Base-by-base conservation (phyloP, 768 basidiomycete genomes). In the Kwoniella dejecticola region DNA sequence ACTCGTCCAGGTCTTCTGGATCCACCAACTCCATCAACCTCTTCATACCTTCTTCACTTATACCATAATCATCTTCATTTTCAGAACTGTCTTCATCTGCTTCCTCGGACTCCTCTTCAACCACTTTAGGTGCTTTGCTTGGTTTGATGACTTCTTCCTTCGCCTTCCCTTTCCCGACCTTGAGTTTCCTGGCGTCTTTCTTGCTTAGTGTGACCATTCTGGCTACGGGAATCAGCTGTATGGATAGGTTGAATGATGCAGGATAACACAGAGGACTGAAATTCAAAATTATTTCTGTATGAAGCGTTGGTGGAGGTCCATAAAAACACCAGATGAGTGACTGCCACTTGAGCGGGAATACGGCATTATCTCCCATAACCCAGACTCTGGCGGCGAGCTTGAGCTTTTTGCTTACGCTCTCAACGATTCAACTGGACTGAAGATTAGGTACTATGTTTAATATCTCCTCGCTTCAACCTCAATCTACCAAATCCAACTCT, bases 1-100 rank as follows among this genome's bases (percentile, higher is more conserved):
- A 84, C 23, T 88, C 87, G 69, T 88, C 84, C 60, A 88, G 73
- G 62, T 88, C 85, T 21, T 87, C 87, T 58, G 68, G 67, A 19
- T 67, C 61, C 40, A 75, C 72, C 47, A 77, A 62, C 72, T 40
- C 59, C 73, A 72, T 74, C 67, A 66, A 70, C 53, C 66, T 60
- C 66, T 67, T 55, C 67, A 73, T 71, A 0, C 71, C 71, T 49
- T 68, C 64, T 45, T 72, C 69, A 40, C 70, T 73, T 30, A 73
- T 70, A 0, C 70, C 75, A 59, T 74, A 69, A 33, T 72, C 76
- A 40, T 79, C 80, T 24, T 74, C 79, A 17, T 67, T 72, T 23
- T 69, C 76, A n/a, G 66, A 63, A 19, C 57, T 60, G 23, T 62
- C 66, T 17, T 71, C 69, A 11, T 66, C 68, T 5, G 41, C 60